phyloP scores from a whole-genome alignment of 1,284 basidiomycete genomes.

The Sphaerobolus stellatus region DNA sequence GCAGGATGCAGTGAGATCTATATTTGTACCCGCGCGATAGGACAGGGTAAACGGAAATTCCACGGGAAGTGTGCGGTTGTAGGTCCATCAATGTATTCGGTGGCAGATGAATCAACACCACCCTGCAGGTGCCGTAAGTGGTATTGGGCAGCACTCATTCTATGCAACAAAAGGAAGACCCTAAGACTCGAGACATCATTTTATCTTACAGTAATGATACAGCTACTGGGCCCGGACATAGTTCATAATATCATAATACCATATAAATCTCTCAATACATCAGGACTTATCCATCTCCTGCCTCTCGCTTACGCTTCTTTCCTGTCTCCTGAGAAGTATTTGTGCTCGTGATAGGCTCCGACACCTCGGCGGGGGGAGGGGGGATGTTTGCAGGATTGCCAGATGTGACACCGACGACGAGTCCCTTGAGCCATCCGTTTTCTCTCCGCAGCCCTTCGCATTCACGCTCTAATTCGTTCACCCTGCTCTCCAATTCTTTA shows the following conservation, averaged over 20 bases:
- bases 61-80: too few relatives aligned
- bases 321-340: neutral
- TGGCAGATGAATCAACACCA: too few relatives aligned
- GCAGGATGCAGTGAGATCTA: too few relatives aligned
- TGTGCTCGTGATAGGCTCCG: neutral
- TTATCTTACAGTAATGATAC: too few relatives aligned
- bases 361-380: neutral
- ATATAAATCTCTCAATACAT: neutral
- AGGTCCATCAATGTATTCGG: too few relatives aligned
- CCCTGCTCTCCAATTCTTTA: conserved; percentile 86
- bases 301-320: conserved; percentile 11
- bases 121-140: too few relatives aligned
- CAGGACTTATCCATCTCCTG: neutral
- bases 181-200: too few relatives aligned
- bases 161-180: too few relatives aligned
- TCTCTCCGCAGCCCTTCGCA: conserved; percentile 89
- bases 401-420: conserved; percentile 82
- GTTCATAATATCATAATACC: neutral
- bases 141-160: too few relatives aligned
- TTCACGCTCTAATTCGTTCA: conserved; percentile 84
- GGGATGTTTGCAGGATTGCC: conserved; percentile 5
- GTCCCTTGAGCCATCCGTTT: conserved; percentile 92
- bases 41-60: too few relatives aligned
- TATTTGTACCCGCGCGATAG: too few relatives aligned
- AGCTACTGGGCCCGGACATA: too few relatives aligned